A percentile compares a stretch with the other conserved stretches of the same genome.
These are phyloP conservation scores for Nephelium lappaceum DNA, from an alignment of 345 rosid species.

Conservation along the genomic window DNA sequence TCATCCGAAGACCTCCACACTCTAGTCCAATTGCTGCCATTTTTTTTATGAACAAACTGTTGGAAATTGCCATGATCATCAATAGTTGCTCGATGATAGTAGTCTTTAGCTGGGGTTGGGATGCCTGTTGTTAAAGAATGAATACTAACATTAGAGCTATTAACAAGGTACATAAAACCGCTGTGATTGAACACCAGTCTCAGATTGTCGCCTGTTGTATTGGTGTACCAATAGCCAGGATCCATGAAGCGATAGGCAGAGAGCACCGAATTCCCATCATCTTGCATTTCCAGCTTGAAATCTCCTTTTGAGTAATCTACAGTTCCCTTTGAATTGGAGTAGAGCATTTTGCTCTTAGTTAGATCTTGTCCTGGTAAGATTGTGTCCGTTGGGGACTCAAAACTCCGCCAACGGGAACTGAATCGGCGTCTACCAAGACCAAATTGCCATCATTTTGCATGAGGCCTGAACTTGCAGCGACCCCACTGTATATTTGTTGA, in stretches of 20 bases:
- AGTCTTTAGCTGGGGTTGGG: constrained; percentile 13
- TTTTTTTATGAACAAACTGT: constrained; percentile 19
- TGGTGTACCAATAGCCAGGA: constrained; percentile 29
- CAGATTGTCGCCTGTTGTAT: background rate
- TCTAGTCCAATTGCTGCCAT: constrained; percentile 19
- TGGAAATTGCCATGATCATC: constrained; percentile 26
- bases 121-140: constrained; percentile 15
- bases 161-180: constrained; percentile 23
- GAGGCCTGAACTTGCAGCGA: constrained; percentile 20
- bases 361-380: constrained; percentile 24
- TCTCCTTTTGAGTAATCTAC: constrained; percentile 18
- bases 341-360: background rate
- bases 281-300: constrained; percentile 33
- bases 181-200: constrained; percentile 18
- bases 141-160: constrained; percentile 16
- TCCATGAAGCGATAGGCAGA: constrained; percentile 29
- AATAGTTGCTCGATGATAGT: constrained; percentile 28
- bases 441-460: constrained; percentile 35
- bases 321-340: constrained; percentile 20
- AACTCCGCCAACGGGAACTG: constrained; percentile 25
- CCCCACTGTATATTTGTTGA: constrained; percentile 8
- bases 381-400: constrained; percentile 28
- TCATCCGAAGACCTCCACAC: constrained; percentile 28
- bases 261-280: constrained; percentile 32
- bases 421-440: constrained; percentile 17